phyloP scores from a whole-genome alignment of 306 rosid genomes.

The Quercus dentata region DNA sequence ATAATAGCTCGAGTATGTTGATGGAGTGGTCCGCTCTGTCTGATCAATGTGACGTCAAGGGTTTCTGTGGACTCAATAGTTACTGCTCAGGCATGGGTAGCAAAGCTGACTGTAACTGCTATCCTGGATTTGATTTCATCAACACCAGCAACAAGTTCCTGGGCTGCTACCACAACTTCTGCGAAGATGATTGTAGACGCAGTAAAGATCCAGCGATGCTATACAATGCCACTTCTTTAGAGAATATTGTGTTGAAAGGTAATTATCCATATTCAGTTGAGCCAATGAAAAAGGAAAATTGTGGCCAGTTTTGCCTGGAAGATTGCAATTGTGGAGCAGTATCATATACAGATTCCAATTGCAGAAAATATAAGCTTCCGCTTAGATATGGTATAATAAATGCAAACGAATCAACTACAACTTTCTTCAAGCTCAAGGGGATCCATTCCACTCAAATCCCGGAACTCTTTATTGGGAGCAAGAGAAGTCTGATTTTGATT shows the following conservation, averaged over 20 bases:
- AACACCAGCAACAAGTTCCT: background rate
- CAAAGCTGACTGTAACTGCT: background rate
- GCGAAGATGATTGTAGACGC: background rate
- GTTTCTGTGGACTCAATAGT: background rate
- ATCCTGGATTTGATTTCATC: background rate
- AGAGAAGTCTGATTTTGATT: no score
- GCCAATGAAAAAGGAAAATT: fast-evolving
- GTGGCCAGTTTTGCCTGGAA: no score
- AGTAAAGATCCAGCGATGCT: background rate
- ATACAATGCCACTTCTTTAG: background rate
- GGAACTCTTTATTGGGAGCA: no score
- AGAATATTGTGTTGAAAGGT: fast-evolving
- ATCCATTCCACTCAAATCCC: no score
- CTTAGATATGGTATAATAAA: no score
- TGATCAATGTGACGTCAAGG: background rate
- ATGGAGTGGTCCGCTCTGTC: background rate
- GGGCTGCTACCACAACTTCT: background rate
- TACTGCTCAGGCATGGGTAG: background rate
- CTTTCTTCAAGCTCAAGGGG: no score
- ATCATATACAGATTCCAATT: fast-evolving
- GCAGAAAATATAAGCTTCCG: no score
- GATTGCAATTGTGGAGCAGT: no score
- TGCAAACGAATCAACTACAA: fast-evolving
- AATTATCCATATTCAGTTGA: fast-evolving
- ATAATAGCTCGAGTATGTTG: background rate